A percentile compares a stretch with the other conserved stretches of the same genome.
Conservation (phyloP, 495 filamentous ascomycete genomes). For the Recurvomyces mirabilis region DNA sequence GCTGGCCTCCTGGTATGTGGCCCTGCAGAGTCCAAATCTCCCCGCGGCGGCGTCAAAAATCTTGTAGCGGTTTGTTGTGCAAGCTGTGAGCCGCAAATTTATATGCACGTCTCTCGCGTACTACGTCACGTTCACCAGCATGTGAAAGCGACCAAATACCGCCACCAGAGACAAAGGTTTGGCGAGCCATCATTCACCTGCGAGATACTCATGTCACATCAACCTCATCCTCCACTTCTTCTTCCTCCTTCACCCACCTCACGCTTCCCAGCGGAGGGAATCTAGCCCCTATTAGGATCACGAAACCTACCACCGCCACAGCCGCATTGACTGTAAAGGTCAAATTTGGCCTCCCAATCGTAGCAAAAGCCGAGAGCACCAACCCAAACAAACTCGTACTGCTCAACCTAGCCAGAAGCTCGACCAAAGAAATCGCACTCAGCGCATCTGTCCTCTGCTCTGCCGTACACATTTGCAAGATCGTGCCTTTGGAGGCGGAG, state of each 20-base stretch:
- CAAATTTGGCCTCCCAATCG: slow-evolving; percentile 36
- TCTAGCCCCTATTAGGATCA: slow-evolving; percentile 36
- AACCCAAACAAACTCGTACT: slow-evolving; percentile 45
- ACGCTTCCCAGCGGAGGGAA: slow-evolving; percentile 38
- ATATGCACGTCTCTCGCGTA: no score
- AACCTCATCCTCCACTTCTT: background rate
- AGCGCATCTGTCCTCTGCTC: slow-evolving; percentile 41
- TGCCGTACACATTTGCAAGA: slow-evolving; percentile 42
- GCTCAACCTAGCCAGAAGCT: slow-evolving; percentile 40
- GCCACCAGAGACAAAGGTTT: no score
- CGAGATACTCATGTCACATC: no score
- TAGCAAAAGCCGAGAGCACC: slow-evolving; percentile 41
- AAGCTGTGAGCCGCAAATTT: no score
- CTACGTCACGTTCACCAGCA: no score
- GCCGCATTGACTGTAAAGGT: slow-evolving; percentile 46
- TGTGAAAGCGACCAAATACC: no score
- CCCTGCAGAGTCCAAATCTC: no score
- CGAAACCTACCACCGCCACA: slow-evolving; percentile 37
- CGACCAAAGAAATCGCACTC: slow-evolving; percentile 45
- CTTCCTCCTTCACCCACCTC: slow-evolving; percentile 18
- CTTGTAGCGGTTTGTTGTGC: no score
- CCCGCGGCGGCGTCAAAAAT: no score
- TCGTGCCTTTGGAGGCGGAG: slow-evolving; percentile 46
- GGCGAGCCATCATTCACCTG: no score
- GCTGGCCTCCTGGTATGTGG: no score